phyloP scores from a whole-genome alignment of 768 basidiomycete genomes.

The Flagelloscypha sp. region DNA sequence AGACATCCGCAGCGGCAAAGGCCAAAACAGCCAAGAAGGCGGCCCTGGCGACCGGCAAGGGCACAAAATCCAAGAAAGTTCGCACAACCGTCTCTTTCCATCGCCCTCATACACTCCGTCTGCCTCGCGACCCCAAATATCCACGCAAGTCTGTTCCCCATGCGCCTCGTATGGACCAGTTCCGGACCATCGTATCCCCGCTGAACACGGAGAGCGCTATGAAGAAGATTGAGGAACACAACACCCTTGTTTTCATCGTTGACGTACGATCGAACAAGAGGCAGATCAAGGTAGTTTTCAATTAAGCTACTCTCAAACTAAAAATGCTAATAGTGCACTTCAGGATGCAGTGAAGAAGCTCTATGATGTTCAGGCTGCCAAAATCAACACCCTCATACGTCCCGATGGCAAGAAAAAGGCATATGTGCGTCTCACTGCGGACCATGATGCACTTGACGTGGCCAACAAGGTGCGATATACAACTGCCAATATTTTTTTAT shows the following conservation, averaged over 20 bases:
- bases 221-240: conserved; percentile 99
- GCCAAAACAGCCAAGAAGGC: conserved; percentile 97
- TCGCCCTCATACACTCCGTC: conserved; percentile 88
- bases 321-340: too few relatives aligned
- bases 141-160: conserved; percentile 92
- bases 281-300: conserved; percentile 98
- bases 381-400: conserved; percentile 98
- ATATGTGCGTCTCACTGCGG: conserved; percentile 90
- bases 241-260: conserved; percentile 97
- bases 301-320: too few relatives aligned
- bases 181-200: conserved; percentile 85
- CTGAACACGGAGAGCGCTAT: conserved; percentile 95
- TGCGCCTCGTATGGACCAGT: conserved; percentile 93
- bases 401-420: conserved; percentile 99
- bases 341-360: conserved; percentile 99
- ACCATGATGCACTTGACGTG: conserved; percentile 93
- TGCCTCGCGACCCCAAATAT: conserved; percentile 82
- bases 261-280: conserved; percentile 95
- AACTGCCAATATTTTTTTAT: background rate
- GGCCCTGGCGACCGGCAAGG: conserved; percentile 79
- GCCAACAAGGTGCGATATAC: conserved; percentile 77
- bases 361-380: conserved; percentile 92
- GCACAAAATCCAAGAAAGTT: conserved; percentile 70
- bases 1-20: conserved; percentile 40
- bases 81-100: conserved; percentile 88